Evolutionary conservation across 2,329 filamentous ascomycete genomes (phyloP), one percentile per base, ranked within the genome.

Genomic region (Thermothelomyces thermophilus): DNA sequence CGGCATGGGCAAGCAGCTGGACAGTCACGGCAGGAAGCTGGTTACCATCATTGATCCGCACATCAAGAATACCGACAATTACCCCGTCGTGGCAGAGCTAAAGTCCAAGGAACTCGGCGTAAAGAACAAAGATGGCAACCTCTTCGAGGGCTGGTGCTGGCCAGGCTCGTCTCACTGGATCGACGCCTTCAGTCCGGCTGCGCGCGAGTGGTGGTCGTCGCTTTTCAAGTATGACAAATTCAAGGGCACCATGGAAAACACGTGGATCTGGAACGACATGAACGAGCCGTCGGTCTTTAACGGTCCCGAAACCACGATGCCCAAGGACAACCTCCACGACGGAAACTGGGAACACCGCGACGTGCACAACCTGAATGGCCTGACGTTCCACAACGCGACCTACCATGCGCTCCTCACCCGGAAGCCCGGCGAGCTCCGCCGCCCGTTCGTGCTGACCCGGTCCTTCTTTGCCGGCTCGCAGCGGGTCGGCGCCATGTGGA

Each of bases 201-300:
- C 90, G 6, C 80, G 86, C 47, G 81, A 86, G 54, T 98, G 93
- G 93, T 98, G 93, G 91, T 86, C 82, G 59, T 71, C 76, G 2
- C 77, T 97, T 10, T 97, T 95, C 77, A 84, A 86, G 62, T 97
- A 94, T 58, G 83, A 88, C 64, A 79, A 72, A 35, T 98, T 96
- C 76, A 87, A 88, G 67, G 90, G 90, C 41, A 89, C 89, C 1
- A 77, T 84, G 60, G 76, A 84, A 56, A 98, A 97, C 67, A 84
- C 88, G 0, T 96, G 89, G 68, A 82, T 98, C 61, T 98, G 93
- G 93, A 98, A 98, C 67, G 93, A 98, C 67, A 98, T 98, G 93
- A 97, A 96, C 65, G 93, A 98, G 71, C 93, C 93, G 0, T 97
- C 93, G 0, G 93, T 98, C 1, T 98, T 98, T 74, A 97, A 97